Base-by-base conservation (phyloP, 768 basidiomycete genomes). In the Macrocybe gigantea region DNA sequence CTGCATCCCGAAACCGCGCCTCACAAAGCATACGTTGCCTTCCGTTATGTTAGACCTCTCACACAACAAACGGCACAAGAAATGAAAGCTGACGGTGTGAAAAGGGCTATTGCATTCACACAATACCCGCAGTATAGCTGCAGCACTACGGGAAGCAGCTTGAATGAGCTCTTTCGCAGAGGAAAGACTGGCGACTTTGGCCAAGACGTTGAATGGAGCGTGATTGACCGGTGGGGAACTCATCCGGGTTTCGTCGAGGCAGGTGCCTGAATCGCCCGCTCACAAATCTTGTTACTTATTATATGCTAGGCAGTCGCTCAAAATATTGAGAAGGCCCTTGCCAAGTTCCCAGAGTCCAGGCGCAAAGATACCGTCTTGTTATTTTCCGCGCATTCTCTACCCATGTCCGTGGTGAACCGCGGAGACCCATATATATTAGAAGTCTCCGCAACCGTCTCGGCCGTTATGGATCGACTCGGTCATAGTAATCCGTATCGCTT, bases 61-160 rank as follows among this genome's bases (percentile, higher is more conserved):
- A 96, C 93, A 29, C 82, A 86, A 56, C 82, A 83, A 59, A 85
- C 88, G 29, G 78, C 91, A 8, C 76, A 72, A 47, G 83, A 90
- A 64, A 85, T 99, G 85, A 83, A 82, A 67, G 77, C 71, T 45
- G 96, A 98, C 61, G 93, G 94, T 14, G 92, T 99, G 32, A 85
- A 77, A 64, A 74, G 94, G 53, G 96, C 95, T 0, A 72, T 99
- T 29, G 96, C 94, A 13, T 99, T 99, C 70, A 91, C 91, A 3
- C 96, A 99, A 66, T 99, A 99, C 64, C 96, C 96, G 1, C 96
- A 99, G 65, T 99, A 99, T 66, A 90, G 87, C 60, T 99, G 96
- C 66, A 94, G 91, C 52, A 99, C 96, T 8, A 98, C 96, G 0
- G 96, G 96, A 44, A 96, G 93, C 69, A 94, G 91, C 63, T 62